Conservation (phyloP, 768 basidiomycete genomes). For the Rhodotorula toruloides region DNA sequence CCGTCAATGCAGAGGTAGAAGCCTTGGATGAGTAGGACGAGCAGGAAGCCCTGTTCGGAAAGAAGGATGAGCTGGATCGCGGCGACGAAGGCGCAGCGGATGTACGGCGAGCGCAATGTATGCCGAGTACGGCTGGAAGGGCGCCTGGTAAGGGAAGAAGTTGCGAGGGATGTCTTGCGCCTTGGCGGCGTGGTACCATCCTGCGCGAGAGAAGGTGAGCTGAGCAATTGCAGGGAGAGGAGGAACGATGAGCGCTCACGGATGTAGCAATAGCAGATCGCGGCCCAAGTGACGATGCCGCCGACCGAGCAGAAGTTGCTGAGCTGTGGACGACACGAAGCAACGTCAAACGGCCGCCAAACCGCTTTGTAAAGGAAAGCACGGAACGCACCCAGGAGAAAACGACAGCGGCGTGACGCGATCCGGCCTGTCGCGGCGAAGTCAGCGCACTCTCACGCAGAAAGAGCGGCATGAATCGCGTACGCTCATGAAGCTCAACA, state of each 20-base stretch:
- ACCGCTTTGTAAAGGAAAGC: no score
- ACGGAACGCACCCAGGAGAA: slow-evolving; percentile 2
- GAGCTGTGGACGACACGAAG: slow-evolving; percentile 4
- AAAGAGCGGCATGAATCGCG: neutral
- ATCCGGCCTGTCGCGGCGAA: neutral
- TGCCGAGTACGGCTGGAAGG: slow-evolving; percentile 13
- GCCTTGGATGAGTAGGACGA: slow-evolving; percentile 14
- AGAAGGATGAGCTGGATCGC: neutral
- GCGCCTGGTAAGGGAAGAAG: slow-evolving; percentile 13
- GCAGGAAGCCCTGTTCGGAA: slow-evolving; percentile 8
- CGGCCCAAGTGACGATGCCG: slow-evolving; percentile 24
- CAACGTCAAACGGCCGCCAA: no score
- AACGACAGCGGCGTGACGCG: neutral
- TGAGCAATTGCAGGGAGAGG: no score
- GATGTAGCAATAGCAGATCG: slow-evolving; percentile 29
- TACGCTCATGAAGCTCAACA: slow-evolving; percentile 33
- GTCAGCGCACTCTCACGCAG: neutral
- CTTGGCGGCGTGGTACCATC: slow-evolving; percentile 14
- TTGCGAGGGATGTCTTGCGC: slow-evolving; percentile 12
- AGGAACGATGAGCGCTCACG: neutral
- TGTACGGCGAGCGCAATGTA: neutral
- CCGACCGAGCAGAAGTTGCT: slow-evolving; percentile 24
- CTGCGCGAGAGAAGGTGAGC: neutral
- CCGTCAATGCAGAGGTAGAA: slow-evolving; percentile 20
- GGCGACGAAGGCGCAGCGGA: neutral